phyloP scores from a whole-genome alignment of 2,329 filamentous ascomycete species.

The Verticillium klebahnii region DNA sequence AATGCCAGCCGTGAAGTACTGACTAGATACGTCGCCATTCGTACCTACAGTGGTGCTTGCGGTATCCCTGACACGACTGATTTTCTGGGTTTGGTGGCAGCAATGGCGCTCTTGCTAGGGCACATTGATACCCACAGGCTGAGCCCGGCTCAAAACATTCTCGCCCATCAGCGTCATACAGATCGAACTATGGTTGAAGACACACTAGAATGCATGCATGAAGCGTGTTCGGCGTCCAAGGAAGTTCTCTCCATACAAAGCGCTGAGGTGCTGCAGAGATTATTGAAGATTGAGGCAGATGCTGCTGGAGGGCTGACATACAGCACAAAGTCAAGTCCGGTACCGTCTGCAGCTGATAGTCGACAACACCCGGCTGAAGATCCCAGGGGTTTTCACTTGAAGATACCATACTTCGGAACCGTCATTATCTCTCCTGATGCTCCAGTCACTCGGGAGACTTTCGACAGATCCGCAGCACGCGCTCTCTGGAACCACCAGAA shows the following conservation, averaged over 20 bases:
- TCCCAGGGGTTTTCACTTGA: constrained; percentile 4
- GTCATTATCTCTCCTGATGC: constrained; percentile 22
- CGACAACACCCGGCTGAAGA: background rate
- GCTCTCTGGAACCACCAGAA: background rate
- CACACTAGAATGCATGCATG: constrained; percentile 27
- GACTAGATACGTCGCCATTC: constrained; percentile 27
- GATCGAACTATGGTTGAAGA: constrained; percentile 36
- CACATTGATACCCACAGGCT: constrained; percentile 26
- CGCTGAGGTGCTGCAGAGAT: constrained; percentile 21
- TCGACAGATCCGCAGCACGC: constrained; percentile 7
- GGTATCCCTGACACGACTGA: constrained; percentile 25
- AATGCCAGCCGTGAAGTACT: constrained; percentile 33
- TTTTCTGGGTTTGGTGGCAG: constrained; percentile 31
- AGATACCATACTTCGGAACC: constrained; percentile 23
- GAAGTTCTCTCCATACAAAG: constrained; percentile 26
- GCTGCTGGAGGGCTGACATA: constrained; percentile 13
- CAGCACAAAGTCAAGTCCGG: background rate
- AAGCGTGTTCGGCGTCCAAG: constrained; percentile 17
- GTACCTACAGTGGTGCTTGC: constrained; percentile 18
- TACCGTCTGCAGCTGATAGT: background rate
- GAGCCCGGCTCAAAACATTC: constrained; percentile 14
- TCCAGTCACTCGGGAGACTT: constrained; percentile 16
- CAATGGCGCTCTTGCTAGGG: constrained; percentile 30
- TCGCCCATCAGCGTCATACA: constrained; percentile 31
- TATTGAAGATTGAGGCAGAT: constrained; percentile 27